Base-by-base conservation (phyloP, 768 basidiomycete genomes). In the Tephrocybe sp. region DNA sequence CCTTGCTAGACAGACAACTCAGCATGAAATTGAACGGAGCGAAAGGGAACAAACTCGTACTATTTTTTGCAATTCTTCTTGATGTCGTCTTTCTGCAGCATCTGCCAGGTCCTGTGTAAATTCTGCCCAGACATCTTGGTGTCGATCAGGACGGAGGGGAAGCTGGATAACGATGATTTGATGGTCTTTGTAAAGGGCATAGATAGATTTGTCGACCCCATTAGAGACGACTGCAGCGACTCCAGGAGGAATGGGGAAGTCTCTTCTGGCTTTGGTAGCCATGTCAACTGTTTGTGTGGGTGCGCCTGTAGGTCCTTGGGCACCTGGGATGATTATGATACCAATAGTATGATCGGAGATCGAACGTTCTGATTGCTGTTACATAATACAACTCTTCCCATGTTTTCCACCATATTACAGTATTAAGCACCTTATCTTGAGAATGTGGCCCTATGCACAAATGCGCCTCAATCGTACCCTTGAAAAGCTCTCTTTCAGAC, bases 1-100 rank as follows among this genome's bases (percentile, higher is more conserved):
- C 59, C 56, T 61, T 71, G 64, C 67, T 69, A 33, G 21, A 54
- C n/a, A 32, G 8, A 39, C 28, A 54, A 50, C 45, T 10, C 21
- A 28, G 14, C 15, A 38, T 23, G 24, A 17, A 18, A 10, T 15
- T 17, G 8, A 26, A 34, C 6, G 37, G 30, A 40, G 34, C 34
- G 8, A 43, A 42, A 25, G 24, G 3, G n/a, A 6, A 39, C 20
- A 20, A 3, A 20, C 21, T 20, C 58, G 17, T 53, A 66, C 63
- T 28, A 68, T 60, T 8, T 60, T 51, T 32, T 64, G 59, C 2
- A 54, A 43, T 33, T 51, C 38, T 34, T 44, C 36, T 32, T 46
- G 41, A n/a, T 40, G 34, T 39, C 53, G 39, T 14, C 12, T 12
- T 9, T 45, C 24, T 8, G 24, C 34, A 3, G 44, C 46, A 7